These are phyloP conservation scores for Strobilomyces dryophilus DNA, from an alignment of 768 basidiomycete species.

Conservation along the genomic window DNA sequence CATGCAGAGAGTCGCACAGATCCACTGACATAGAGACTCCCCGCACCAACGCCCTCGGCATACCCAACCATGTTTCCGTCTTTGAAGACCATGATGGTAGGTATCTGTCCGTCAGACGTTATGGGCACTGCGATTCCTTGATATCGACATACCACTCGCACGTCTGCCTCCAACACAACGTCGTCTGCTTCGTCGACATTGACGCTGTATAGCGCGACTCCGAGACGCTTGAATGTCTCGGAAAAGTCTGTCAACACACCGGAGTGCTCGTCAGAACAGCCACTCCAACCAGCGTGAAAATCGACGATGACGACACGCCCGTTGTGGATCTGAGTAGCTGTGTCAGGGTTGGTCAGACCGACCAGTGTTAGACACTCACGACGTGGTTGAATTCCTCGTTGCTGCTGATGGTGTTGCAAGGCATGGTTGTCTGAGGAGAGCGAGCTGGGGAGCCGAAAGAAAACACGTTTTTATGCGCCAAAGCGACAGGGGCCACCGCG, in stretches of 20 bases:
- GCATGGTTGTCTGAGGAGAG: conserved; percentile 4
- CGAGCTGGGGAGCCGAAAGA: neutral
- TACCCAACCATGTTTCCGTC: conserved; percentile 26
- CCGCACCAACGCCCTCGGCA: conserved; percentile 24
- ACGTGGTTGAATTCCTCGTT: conserved; percentile 17
- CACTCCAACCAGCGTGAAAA: conserved; percentile 17
- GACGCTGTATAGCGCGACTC: conserved; percentile 65
- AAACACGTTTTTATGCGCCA: neutral
- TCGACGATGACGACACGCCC: conserved; percentile 24
- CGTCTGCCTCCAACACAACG: conserved; percentile 53
- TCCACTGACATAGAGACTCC: conserved; percentile 24
- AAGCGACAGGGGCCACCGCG: neutral
- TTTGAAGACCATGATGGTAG: conserved; percentile 29
- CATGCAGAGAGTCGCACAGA: conserved; percentile 3
- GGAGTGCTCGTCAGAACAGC: conserved; percentile 1
- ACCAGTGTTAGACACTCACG: conserved; percentile 4
- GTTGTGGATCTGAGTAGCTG: conserved; percentile 19
- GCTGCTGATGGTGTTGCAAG: conserved; percentile 15
- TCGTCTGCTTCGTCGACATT: conserved; percentile 59
- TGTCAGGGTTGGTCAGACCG: neutral
- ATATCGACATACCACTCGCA: conserved; percentile 50
- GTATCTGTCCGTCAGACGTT: conserved; percentile 11
- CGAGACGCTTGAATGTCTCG: conserved; percentile 24
- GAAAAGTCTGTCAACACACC: conserved; percentile 15
- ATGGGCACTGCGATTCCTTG: neutral